Percentiles rank a stretch among this genome's conserved stretches.
These are phyloP conservation scores for Medicago arabica DNA, from an alignment of 306 rosid species.

Conservation along the genomic window DNA sequence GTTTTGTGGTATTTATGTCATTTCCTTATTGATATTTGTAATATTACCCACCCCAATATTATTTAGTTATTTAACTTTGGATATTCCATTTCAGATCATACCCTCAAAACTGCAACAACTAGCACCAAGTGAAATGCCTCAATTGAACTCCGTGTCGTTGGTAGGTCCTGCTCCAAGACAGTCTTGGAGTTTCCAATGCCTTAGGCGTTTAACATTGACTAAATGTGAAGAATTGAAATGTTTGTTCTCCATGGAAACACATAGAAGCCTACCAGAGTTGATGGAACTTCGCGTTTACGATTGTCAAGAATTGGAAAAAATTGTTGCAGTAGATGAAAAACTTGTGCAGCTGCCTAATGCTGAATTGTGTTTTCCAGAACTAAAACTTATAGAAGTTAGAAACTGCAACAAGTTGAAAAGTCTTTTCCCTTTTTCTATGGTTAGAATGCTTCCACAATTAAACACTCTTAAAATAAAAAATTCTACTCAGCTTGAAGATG, in stretches of 20 bases:
- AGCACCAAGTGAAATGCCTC: too few species aligned
- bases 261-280: constrained; percentile 1
- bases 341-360: background rate
- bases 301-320: background rate
- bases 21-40: background rate
- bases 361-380: background rate
- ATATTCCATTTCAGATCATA: background rate
- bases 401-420: too few species aligned
- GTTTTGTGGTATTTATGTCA: background rate
- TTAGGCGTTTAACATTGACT: background rate
- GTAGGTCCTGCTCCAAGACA: background rate
- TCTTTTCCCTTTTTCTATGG: background rate
- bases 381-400: background rate
- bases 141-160: too few species aligned
- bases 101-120: too few species aligned
- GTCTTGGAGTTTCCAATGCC: background rate
- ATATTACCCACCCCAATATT: background rate
- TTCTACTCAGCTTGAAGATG: too few species aligned
- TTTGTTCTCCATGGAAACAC: background rate
- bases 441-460: too few species aligned
- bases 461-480: too few species aligned
- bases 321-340: background rate
- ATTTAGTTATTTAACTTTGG: background rate
- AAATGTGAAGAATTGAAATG: background rate
- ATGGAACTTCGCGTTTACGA: accelerated